A percentile compares a stretch with the other conserved stretches of the same genome.
phyloP scores from a whole-genome alignment of 179 eudicot genomes.

The Spergularia azorica region DNA sequence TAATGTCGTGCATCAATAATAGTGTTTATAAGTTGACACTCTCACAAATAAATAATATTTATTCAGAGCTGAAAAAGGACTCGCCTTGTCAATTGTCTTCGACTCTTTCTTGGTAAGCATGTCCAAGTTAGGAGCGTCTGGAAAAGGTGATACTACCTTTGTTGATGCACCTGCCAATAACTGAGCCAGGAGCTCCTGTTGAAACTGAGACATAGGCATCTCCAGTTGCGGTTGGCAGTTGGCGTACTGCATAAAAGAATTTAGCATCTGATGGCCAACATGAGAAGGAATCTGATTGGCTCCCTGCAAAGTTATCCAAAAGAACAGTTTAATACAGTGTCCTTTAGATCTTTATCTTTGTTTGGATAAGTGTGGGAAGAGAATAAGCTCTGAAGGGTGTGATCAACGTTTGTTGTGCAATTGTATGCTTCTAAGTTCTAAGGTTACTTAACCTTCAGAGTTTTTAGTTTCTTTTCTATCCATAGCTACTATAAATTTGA shows the following conservation, averaged over 20 bases:
- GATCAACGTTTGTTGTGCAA: background rate
- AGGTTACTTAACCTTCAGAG: no score
- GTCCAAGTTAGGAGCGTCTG: constrained; percentile 11
- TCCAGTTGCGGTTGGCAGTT: constrained; percentile 11
- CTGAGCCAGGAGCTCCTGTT: constrained; percentile 25
- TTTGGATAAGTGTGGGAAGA: background rate
- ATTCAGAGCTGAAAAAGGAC: constrained; percentile 14
- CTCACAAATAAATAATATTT: background rate
- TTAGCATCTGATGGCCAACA: constrained; percentile 18
- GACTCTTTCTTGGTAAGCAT: constrained; percentile 16
- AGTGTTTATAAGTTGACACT: no score
- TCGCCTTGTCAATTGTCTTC: constrained; percentile 17
- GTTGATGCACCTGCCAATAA: constrained; percentile 19
- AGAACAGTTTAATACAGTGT: background rate
- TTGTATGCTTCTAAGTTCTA: background rate
- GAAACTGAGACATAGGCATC: constrained; percentile 18
- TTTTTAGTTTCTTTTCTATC: no score
- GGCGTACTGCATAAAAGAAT: constrained; percentile 19
- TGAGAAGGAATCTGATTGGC: constrained; percentile 22
- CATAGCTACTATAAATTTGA: no score
- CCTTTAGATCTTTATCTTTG: background rate
- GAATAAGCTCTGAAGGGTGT: background rate
- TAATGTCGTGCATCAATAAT: no score
- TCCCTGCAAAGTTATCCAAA: constrained; percentile 25
- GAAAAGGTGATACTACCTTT: constrained; percentile 20